These are phyloP conservation scores for Lithocarpus polystachyus DNA, from an alignment of 306 rosid species.

Conservation along the genomic window DNA sequence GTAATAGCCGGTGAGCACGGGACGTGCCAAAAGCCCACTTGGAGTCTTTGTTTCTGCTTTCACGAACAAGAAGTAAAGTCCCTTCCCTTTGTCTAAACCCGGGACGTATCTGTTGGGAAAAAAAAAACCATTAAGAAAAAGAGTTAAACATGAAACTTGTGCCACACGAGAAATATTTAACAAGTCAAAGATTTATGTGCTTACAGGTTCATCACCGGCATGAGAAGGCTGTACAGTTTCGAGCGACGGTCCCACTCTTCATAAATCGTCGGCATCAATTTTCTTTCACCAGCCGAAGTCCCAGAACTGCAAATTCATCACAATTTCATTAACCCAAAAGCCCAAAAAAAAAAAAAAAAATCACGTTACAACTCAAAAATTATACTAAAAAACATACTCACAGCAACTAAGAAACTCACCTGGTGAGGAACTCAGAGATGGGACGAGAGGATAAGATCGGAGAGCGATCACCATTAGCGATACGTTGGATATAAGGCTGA, in stretches of 20 bases:
- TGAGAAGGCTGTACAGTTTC: conserved; percentile 65
- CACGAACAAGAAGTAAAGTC: conserved; percentile 68
- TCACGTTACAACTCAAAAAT: not conserved
- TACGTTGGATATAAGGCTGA: conserved; percentile 71
- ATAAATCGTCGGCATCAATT: conserved; percentile 77
- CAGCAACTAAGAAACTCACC: conserved; percentile 26
- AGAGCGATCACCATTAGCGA: conserved; percentile 84
- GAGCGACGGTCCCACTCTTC: conserved; percentile 87
- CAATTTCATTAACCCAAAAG: not conserved
- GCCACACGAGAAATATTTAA: not conserved
- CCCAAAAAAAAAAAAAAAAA: not conserved
- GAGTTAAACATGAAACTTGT: not conserved
- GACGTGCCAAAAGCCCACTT: conserved; percentile 79
- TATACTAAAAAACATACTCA: too few relatives aligned
- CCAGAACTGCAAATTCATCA: conserved; percentile 62
- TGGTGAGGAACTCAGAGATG: conserved; percentile 89
- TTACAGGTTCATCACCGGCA: conserved; percentile 89
- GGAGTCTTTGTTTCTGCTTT: conserved; percentile 80
- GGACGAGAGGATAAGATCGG: conserved; percentile 64
- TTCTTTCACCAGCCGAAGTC: conserved; percentile 91
- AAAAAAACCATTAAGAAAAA: not conserved
- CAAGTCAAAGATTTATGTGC: not conserved
- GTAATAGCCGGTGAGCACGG: conserved; percentile 88
- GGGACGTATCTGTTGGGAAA: conserved; percentile 51
- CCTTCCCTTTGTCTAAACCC: conserved; percentile 86